Conservation (phyloP, 2,329 filamentous ascomycete species). For the Arthrobotrys iridis region DNA sequence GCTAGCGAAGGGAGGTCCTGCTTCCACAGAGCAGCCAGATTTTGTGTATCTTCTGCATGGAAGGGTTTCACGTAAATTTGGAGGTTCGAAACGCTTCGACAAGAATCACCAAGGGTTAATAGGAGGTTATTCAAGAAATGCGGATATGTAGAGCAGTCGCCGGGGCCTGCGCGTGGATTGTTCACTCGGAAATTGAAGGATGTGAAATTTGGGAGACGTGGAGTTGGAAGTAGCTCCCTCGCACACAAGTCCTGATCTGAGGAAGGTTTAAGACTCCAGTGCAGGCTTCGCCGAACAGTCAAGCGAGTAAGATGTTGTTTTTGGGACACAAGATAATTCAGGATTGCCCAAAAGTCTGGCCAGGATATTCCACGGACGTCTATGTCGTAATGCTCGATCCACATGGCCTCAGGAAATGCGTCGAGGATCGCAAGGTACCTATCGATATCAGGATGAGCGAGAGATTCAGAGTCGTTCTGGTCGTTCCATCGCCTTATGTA, state of each 20-base stretch:
- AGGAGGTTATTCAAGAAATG: neutral
- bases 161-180: neutral
- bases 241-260: neutral
- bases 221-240: neutral
- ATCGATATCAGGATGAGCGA: neutral
- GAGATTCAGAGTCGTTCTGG: neutral
- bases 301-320: constrained; percentile 17
- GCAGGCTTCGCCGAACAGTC: neutral
- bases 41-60: neutral
- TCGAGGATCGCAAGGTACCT: neutral
- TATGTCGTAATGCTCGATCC: constrained; percentile 33
- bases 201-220: constrained; percentile 2
- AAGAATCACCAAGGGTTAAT: constrained; percentile 14
- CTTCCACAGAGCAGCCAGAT: neutral
- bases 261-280: neutral
- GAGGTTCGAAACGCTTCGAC: constrained; percentile 17
- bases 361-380: neutral
- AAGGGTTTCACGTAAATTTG: neutral
- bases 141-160: neutral
- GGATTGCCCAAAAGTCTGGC: constrained; percentile 28
- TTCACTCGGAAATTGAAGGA: constrained; percentile 16
- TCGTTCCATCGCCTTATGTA: constrained; percentile 13
- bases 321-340: constrained; percentile 14
- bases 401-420: constrained; percentile 9
- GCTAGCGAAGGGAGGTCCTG: neutral